Evolutionary conservation across 306 rosid genomes (phyloP), one percentile per base, ranked within the genome.

Genomic region (Quercus bicolor): DNA sequence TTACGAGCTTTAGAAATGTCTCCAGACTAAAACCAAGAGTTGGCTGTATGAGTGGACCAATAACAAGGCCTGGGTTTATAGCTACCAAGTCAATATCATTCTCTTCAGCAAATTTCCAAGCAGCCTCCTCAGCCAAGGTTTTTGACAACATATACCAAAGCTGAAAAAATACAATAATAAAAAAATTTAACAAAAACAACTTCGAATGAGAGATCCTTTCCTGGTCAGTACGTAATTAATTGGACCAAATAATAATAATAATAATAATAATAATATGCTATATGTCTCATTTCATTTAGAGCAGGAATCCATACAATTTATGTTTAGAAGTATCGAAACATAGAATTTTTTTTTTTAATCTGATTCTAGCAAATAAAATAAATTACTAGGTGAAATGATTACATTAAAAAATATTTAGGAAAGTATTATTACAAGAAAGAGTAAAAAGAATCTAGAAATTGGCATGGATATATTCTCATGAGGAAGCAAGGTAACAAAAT

Each of bases 121-220:
- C 87, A 48, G 80, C 82, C 19, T 84, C 78, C 72, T 84, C 87
- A 10, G 87, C 87, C 52, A 84, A 77, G 6, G 74, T 74, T 34
- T 84, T 84, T 5, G 84, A 77, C 54, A 79, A 75, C 5, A 14
- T 0, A 19, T 76, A 80, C 84, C 81, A 80, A 1, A 16, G 9
- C 87, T 80, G 73, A 1, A 15, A 54, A 21, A 14, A 24, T 6
- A 62, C 28, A 5, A 24, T 37, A 37, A 37, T 37, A 37, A 37
- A 6, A 37, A 6, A 6, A 6, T 6, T 6, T 6, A 37, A 37
- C 43, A 37, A 37, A 37, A 37, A 6, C 43, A 14, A 4, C 16
- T 62, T 28, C 29, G 16, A 16, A 28, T 37, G 12, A 19, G 4
- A 60, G 29, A 23, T 10, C 16, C 4, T 21, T 37, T 37, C 43